These are phyloP conservation scores for Cutaneotrichosporon sp. DNA, from an alignment of 1,284 basidiomycete species.

Conservation along the genomic window DNA sequence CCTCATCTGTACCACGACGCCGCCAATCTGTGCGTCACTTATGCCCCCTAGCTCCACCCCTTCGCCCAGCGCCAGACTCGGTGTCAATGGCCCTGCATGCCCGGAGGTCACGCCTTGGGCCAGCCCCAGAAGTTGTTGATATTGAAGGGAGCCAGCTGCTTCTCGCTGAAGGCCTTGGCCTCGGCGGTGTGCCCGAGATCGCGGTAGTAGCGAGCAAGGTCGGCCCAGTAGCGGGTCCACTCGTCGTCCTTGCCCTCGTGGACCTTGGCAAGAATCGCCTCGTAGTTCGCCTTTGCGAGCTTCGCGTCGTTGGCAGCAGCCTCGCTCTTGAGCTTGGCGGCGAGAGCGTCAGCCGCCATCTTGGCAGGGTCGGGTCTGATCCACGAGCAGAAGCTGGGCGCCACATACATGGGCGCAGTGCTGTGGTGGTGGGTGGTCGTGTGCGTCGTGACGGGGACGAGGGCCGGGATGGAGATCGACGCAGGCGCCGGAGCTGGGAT, in stretches of 20 bases:
- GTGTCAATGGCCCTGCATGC: no score
- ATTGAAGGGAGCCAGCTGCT: background rate
- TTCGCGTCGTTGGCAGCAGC: constrained; percentile 1
- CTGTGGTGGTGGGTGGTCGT: background rate
- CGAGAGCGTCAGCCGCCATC: background rate
- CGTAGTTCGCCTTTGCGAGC: background rate
- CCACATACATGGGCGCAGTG: background rate
- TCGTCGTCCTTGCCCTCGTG: constrained; percentile 5
- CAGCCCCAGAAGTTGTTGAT: constrained; percentile 3
- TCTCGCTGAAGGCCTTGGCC: background rate
- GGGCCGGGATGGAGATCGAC: background rate
- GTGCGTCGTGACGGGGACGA: background rate
- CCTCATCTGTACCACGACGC: no score
- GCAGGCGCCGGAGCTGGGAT: background rate
- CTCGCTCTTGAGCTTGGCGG: background rate
- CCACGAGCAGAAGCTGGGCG: background rate
- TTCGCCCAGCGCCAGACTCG: no score
- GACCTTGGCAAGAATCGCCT: background rate
- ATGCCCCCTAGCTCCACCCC: no score
- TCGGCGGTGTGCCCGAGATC: background rate
- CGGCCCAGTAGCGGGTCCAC: background rate
- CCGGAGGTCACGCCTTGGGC: background rate
- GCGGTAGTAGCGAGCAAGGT: background rate
- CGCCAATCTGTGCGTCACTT: no score
- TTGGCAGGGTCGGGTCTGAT: background rate